Base-by-base conservation (phyloP, 345 rosid genomes). In the Barbarea vulgaris region DNA sequence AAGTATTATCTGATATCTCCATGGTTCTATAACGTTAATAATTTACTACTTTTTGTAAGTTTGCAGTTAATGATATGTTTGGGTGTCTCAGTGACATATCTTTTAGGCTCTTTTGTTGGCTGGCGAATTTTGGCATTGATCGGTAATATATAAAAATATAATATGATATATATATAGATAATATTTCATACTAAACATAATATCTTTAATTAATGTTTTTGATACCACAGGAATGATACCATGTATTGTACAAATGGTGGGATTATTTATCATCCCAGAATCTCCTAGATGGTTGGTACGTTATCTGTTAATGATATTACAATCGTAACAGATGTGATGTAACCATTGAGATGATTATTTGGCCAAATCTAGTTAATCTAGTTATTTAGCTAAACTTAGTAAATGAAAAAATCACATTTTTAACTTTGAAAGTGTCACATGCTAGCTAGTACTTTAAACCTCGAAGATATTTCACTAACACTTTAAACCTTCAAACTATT, bases 41-140 rank as follows among this genome's bases (percentile, higher is more conserved):
- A 51, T 21, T 36, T 13, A 36, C 17, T 22, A 59, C 0, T 19
- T 59, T 79, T 67, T 77, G 80, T 27, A 74, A 50, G 13, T 24
- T 77, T 57, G 56, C 88, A 92, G 96, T 82, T 92, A 78, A 84
- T 89, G 93, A 88, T 92, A 73, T 89, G 97, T 74, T 72, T 74
- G 54, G 97, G 97, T 7, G 88, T 81, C 59, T 88, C 97, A 3
- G 33, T 84, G 46, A 82, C 90, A 60, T 89, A 83, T 84, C 87
- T 92, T n/a, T 80, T 88, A 3, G 96, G 96, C 67, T 77, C 93
- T 65, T 87, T 88, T 36, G 77, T 81, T 18, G 53, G 81, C 64
- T 89, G 97, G 97, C 72, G 87, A 64, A 74, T 69, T 54, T 77
- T 92, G 73, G 96, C 97, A 56, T 63, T 85, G 13, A 77, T 89